Base-by-base conservation (phyloP, 768 basidiomycete species). In the Suillus luteus region DNA sequence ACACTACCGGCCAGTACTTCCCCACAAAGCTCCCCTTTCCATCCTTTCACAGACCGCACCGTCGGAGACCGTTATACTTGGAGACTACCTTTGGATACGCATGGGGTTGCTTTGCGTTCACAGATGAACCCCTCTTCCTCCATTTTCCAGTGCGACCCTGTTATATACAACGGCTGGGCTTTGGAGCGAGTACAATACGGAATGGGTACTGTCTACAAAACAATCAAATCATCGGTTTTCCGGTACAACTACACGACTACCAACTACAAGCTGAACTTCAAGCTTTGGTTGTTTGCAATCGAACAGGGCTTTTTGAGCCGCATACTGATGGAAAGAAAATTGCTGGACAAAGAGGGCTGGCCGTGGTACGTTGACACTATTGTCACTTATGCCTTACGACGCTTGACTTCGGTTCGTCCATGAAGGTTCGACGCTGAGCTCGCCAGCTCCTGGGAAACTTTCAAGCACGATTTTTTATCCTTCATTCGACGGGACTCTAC, bases 41-140 rank as follows among this genome's bases (percentile, higher is more conserved):
- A 74, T 35, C 55, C 59, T 14, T 64, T 57, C 24, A 67, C 67
- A 5, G 31, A 33, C 12, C 72, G 77, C n/a, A 71, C 61, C 63
- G 63, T 77, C 9, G 74, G 71, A 17, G 77, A 78, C 55, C 55
- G 52, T 7, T 59, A 62, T 35, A 71, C 70, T 55, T 76, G 75
- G 75, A 71, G 61, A 2, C 64, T 77, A 24, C 65, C 69, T 15
- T 63, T 77, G 19, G 63, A 69, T 60, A 69, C 43, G 4, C 24
- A 24, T 5, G 63, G 46, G 6, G 38, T 64, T 9, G 31, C 24
- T 22, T 27, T 63, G 31, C 63, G 61, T 15, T 37, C 37, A 35
- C 44, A 62, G 15, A 27, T 64, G 48, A 49, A 27, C 46, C 40
- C 40, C 14, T 63, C 61, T 51, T 64, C 63, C 11, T 27, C 62